A percentile compares a stretch with the other conserved stretches of the same genome.
Evolutionary conservation across 495 filamentous ascomycete species (phyloP).

Genomic region (Penicillium argentinense): DNA sequence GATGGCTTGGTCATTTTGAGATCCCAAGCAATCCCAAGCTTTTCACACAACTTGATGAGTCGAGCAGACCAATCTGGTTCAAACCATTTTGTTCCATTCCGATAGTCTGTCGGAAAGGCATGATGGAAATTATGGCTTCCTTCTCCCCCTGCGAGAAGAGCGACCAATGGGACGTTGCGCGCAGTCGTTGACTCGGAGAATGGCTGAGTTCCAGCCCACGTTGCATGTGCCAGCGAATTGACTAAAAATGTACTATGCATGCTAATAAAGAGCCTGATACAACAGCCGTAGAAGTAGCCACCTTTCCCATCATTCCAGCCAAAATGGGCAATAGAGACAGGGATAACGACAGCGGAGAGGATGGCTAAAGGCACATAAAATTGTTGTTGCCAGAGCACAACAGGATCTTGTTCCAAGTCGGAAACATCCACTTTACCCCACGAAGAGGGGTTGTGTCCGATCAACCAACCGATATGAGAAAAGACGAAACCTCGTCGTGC

Average conservation of each 20-base stretch:
- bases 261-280: constrained; percentile 21
- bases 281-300: constrained; percentile 26
- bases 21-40: constrained; percentile 24
- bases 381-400: constrained; percentile 28
- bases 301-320: constrained; percentile 31
- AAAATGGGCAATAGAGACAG: constrained; percentile 20
- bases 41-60: constrained; percentile 25
- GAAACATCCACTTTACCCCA: constrained; percentile 21
- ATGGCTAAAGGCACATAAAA: constrained; percentile 18
- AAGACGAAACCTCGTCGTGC: constrained; percentile 12
- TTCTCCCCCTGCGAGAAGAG: constrained; percentile 28
- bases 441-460: constrained; percentile 5
- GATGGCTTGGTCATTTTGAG: constrained; percentile 18
- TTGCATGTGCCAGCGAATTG: constrained; percentile 31
- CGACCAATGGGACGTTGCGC: constrained; percentile 24
- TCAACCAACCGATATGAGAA: constrained; percentile 27
- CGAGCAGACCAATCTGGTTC: constrained; percentile 29
- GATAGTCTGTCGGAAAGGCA: constrained; percentile 31
- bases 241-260: constrained; percentile 33
- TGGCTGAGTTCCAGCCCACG: constrained; percentile 31
- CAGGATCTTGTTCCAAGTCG: constrained; percentile 26
- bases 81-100: constrained; percentile 32
- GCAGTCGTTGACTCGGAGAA: constrained; percentile 24
- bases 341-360: constrained; percentile 18
- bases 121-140: constrained; percentile 37